phyloP scores from a whole-genome alignment of 441 rosid genomes.

The Mallotus repandus region DNA sequence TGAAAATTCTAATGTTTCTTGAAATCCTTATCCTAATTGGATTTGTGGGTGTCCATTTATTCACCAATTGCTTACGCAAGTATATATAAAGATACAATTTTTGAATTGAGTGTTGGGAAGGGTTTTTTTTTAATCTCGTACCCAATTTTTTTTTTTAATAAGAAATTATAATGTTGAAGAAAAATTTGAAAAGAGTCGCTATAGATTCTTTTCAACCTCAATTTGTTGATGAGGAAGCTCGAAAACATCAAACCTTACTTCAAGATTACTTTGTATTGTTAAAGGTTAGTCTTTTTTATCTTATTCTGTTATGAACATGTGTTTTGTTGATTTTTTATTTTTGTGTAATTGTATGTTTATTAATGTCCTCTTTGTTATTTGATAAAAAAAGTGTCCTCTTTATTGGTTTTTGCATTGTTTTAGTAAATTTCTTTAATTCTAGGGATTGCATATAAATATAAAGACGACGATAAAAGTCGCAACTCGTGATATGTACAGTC shows the following conservation, averaged over 20 bases:
- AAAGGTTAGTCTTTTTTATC: conserved; percentile 33
- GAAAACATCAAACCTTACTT: conserved; percentile 36
- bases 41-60: neutral
- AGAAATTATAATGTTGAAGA: conserved; percentile 14
- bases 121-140: neutral
- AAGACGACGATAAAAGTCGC: no score
- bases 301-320: neutral
- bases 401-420: no score
- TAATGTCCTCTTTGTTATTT: no score
- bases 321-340: neutral
- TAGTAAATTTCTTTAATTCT: no score
- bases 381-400: no score
- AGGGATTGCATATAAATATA: no score
- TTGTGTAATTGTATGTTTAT: neutral
- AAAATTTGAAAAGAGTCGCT: conserved; percentile 33
- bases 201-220: conserved; percentile 19
- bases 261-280: conserved; percentile 44
- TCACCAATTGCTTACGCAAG: neutral
- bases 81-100: neutral
- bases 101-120: neutral
- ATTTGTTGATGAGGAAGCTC: conserved; percentile 28
- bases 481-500: no score
- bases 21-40: neutral
- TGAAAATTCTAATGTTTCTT: neutral
- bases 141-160: neutral